Evolutionary conservation across 2,329 filamentous ascomycete genomes (phyloP).

Genomic region (Aspergillus terreus): DNA sequence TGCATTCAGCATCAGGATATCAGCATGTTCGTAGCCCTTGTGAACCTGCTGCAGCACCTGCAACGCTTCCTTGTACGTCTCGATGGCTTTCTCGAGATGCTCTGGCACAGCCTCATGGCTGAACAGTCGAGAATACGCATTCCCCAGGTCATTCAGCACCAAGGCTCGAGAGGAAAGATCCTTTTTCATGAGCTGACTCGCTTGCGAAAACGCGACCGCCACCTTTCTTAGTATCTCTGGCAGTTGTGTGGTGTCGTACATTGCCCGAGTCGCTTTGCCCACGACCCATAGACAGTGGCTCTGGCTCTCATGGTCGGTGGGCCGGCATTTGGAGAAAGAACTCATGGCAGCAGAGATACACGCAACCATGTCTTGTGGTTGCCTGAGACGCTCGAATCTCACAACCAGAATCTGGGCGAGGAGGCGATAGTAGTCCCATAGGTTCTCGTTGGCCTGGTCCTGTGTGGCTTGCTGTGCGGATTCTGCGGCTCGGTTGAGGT

Average conservation of each 20-base stretch:
- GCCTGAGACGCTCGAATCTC: not conserved
- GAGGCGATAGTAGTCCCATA: slow-evolving; percentile 3
- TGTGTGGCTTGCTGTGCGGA: not conserved
- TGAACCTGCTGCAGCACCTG: not conserved
- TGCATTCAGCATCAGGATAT: slow-evolving; percentile 4
- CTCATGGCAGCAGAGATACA: not conserved
- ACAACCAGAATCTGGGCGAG: not conserved
- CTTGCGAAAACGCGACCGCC: not conserved
- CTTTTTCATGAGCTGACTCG: not conserved
- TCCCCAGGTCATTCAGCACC: slow-evolving; percentile 2
- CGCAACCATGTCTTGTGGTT: not conserved
- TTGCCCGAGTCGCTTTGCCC: not conserved
- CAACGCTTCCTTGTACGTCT: not conserved
- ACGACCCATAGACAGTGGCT: slow-evolving; percentile 1
- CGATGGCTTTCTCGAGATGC: slow-evolving; percentile 3
- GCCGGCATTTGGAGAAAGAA: not conserved
- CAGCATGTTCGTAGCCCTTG: not conserved
- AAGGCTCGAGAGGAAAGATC: not conserved
- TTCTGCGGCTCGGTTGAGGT: not conserved
- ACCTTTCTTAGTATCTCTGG: not conserved
- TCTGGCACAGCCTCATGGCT: not conserved
- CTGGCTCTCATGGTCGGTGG: not conserved
- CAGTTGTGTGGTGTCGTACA: not conserved
- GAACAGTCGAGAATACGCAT: slow-evolving; percentile 1
- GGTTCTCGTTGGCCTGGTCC: not conserved